Evolutionary conservation across 345 rosid genomes (phyloP), one percentile per base, ranked within the genome.

Genomic region (Balakata baccata): DNA sequence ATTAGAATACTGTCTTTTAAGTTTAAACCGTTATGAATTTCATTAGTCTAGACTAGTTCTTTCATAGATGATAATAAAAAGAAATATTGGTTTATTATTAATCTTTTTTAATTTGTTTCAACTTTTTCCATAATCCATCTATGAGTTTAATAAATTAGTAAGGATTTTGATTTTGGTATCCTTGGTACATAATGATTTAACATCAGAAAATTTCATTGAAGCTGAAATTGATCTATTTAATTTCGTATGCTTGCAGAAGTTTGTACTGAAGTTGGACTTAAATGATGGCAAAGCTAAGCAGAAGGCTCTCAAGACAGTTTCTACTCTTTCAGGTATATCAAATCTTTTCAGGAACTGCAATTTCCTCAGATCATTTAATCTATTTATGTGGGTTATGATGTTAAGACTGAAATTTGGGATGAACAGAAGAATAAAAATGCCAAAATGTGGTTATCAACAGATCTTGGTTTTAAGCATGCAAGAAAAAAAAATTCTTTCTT

Each of bases 221-320:
- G 25, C 49, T 38, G 46, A 71, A 59, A 8, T 64, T 58, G 79
- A 79, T 85, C 76, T 66, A 5, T 47, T 43, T 73, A 38, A 43
- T 74, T 58, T 71, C 22, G 25, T 29, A 64, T 51, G 68, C 9
- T 71, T 81, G 87, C 92, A 94, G 98, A 94, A 92, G 86, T 51
- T 86, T 56, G 93, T 89, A 50, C 18, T 94, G 80, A 92, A 83
- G 79, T 25, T 92, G 90, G 97, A 92, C 71, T 74, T 94, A 76
- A 77, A 80, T 12, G 94, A 90, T 75, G 91, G 81, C 76, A 92
- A 86, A 69, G 97, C 88, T 66, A 94, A 92, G 84, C 95, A 89
- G 71, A 94, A 90, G 88, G 98, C 97, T 47, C 58, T 94, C 72
- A 92, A 84, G 85, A 86, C 92, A 22, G 97, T 89, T 71, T 88